Percentiles rank a stretch among this genome's conserved stretches.
Evolutionary conservation across 805 yeast species (phyloP).

Genomic region (Barnettozyma californica): DNA sequence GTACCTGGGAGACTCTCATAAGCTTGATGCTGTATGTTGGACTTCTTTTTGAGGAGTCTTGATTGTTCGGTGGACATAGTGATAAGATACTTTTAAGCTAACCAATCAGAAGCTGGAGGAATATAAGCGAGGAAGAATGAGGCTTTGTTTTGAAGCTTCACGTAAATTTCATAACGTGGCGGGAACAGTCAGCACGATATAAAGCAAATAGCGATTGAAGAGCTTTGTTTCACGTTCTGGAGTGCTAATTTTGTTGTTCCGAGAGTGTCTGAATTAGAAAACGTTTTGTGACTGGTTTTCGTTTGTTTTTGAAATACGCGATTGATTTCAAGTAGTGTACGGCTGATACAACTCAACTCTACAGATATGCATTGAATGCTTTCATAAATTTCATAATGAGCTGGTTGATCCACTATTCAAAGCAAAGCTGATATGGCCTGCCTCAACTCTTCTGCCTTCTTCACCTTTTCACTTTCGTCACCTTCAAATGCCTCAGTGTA

Average conservation of each 20-base stretch:
- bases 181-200: not conserved
- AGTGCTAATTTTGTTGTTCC: not conserved
- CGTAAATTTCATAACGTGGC: not conserved
- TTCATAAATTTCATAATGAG: slow-evolving; percentile 4
- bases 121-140: not conserved
- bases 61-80: slow-evolving; percentile 6
- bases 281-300: not conserved
- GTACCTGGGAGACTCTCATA: slow-evolving; percentile 13
- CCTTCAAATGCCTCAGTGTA: slow-evolving; percentile 10
- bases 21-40: slow-evolving; percentile 1
- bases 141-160: not conserved
- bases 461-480: slow-evolving; percentile 4
- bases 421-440: slow-evolving; percentile 14
- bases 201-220: not conserved
- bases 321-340: too few species aligned
- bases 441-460: slow-evolving; percentile 14
- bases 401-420: too few species aligned
- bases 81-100: not conserved
- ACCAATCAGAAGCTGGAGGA: not conserved
- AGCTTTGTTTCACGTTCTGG: not conserved
- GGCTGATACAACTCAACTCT: too few species aligned
- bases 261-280: not conserved
- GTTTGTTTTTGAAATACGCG: not conserved
- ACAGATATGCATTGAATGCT: too few species aligned
- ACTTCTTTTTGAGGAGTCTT: slow-evolving; percentile 11